phyloP scores from a whole-genome alignment of 139 green algal species.

The Chlorella sp. region DNA sequence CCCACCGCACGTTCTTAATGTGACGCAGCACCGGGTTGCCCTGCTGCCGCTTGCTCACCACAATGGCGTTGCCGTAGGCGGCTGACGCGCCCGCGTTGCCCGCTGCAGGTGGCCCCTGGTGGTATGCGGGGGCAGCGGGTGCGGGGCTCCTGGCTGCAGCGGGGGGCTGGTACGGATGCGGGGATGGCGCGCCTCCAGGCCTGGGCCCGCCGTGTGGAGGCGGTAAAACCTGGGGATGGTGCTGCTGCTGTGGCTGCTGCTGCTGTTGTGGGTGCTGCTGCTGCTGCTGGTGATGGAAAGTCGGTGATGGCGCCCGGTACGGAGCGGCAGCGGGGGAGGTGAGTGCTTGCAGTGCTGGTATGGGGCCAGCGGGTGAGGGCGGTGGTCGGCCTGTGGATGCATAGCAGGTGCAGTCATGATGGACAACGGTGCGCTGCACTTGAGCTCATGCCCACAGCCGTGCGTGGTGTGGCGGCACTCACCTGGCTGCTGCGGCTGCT shows the following conservation, averaged over 20 bases:
- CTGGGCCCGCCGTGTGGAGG: neutral
- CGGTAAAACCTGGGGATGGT: neutral
- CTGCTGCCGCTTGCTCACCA: slow-evolving; percentile 72
- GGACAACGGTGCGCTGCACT: no score
- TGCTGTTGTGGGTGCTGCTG: neutral
- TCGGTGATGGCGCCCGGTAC: neutral
- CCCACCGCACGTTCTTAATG: slow-evolving; percentile 81
- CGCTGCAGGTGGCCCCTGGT: neutral
- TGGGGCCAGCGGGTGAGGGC: no score
- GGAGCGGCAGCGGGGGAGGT: no score
- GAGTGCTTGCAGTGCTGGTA: no score
- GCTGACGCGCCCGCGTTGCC: neutral
- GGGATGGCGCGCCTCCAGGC: no score
- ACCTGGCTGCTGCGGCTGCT: neutral
- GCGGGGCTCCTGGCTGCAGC: no score
- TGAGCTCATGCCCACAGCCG: no score
- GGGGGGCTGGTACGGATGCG: no score
- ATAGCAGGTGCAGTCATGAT: neutral
- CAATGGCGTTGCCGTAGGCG: slow-evolving; percentile 46
- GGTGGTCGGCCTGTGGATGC: neutral
- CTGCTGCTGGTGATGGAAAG: neutral
- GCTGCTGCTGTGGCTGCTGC: neutral
- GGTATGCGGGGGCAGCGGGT: no score
- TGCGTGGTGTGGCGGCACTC: neutral
- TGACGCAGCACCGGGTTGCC: slow-evolving; percentile 86